Evolutionary conservation across 352 stramenopile species (phyloP), one percentile per base, ranked within the genome.

Genomic region (Halophytophthora polymorphica): DNA sequence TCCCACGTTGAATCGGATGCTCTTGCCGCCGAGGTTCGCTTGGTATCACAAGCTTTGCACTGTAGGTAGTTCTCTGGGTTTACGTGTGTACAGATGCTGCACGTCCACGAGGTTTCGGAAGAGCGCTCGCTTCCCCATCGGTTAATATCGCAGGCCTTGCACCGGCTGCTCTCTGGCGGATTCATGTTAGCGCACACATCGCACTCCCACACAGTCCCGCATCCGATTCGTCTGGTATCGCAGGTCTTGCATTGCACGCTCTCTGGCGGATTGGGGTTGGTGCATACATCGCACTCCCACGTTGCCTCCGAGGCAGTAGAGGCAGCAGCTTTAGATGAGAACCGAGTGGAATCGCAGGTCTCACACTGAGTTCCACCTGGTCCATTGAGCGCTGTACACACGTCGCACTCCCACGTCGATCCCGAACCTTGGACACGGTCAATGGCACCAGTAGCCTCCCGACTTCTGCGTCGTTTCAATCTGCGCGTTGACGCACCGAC

Each of bases 171-270:
- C 40, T 38, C 49, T 45, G 6, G 15, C 36, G 10, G n/a, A 31
- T 73, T 73, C 8, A 65, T 38, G 25, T 50, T 50, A 1, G 60
- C 68, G 38, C 64, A 73, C 49, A 61, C 55, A 25, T 61, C 51
- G n/a, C 64, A 73, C 15, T 48, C 42, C 42, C 42, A 48, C 18
- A 29, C 45, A 10, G 45, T 5, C n/a, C 37, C 5, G n/a, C n/a
- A n/a, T n/a, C n/a, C n/a, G n/a, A n/a, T 58, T 15, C 65, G 45
- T 22, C 33, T 64, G 25, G 23, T 43, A 2, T 15, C 56, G 39
- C 65, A 73, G 15, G 25, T 31, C 25, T 31, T 4, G 25, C 25
- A 53, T 61, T 21, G 31, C 34, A 17, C 61, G 71, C 38, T 62
- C 41, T 39, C 49, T 46, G 6, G 13, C 37, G 10, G n/a, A 31